Conservation (phyloP, 2,329 filamentous ascomycete genomes). For the Trichoderma atroviride region DNA sequence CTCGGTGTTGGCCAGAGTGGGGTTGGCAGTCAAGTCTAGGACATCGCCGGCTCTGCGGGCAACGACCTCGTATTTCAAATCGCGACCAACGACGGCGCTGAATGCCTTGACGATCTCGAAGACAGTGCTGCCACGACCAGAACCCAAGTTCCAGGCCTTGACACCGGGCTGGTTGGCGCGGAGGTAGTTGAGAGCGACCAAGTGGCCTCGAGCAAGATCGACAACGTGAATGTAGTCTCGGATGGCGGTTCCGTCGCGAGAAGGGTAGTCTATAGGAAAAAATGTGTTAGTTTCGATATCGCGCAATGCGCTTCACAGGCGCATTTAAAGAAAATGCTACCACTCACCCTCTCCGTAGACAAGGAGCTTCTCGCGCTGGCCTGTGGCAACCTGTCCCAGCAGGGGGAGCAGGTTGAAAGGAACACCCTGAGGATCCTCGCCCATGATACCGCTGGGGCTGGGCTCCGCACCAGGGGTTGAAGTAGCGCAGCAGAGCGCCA, state of each 20-base stretch:
- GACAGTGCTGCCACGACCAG: constrained; percentile 91
- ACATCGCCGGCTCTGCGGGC: constrained; percentile 86
- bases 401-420: constrained; percentile 95
- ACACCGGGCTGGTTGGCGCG: constrained; percentile 83
- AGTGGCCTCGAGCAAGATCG: constrained; percentile 82
- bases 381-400: constrained; percentile 92
- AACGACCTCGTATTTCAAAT: constrained; percentile 85
- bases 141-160: constrained; percentile 95
- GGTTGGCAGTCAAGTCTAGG: constrained; percentile 91
- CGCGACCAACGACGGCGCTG: constrained; percentile 79
- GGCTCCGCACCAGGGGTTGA: constrained; percentile 94
- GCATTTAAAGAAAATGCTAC: background rate
- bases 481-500: constrained; percentile 89
- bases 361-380: constrained; percentile 88
- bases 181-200: constrained; percentile 88
- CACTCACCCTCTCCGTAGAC: constrained; percentile 90
- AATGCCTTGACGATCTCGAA: constrained; percentile 98
- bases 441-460: constrained; percentile 97
- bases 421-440: constrained; percentile 93
- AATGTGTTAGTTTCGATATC: constrained; percentile 30
- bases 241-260: constrained; percentile 89
- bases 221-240: constrained; percentile 98
- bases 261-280: constrained; percentile 72
- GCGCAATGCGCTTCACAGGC: background rate
- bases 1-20: constrained; percentile 82